Percentiles rank a stretch among this genome's conserved stretches.
These are phyloP conservation scores for Penicillium riverlandense DNA, from an alignment of 495 filamentous ascomycete genomes.

Conservation along the genomic window DNA sequence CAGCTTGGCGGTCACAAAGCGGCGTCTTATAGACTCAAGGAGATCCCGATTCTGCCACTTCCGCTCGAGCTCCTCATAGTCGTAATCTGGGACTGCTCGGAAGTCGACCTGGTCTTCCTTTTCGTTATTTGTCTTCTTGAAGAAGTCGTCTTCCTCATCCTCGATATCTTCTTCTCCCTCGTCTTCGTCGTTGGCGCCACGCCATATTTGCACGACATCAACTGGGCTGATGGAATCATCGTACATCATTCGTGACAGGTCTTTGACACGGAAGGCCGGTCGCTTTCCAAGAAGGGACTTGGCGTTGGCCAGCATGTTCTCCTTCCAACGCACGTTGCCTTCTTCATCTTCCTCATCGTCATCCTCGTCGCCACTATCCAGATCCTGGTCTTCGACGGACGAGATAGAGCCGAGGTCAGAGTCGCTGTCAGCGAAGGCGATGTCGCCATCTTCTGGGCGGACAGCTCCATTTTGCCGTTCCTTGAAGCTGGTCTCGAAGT, in stretches of 20 bases:
- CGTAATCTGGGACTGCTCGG: constrained; percentile 66
- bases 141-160: constrained; percentile 75
- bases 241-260: constrained; percentile 83
- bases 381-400: constrained; percentile 52
- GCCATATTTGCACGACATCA: constrained; percentile 73
- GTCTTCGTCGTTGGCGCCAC: constrained; percentile 47
- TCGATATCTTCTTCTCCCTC: constrained; percentile 45
- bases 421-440: constrained; percentile 93
- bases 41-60: constrained; percentile 81
- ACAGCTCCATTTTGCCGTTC: constrained; percentile 34
- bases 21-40: constrained; percentile 61
- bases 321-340: constrained; percentile 71
- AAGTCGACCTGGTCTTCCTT: constrained; percentile 64
- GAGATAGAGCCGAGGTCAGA: constrained; percentile 90
- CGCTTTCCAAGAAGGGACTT: constrained; percentile 60
- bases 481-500: constrained; percentile 34
- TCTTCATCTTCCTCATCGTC: constrained; percentile 57
- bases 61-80: constrained; percentile 71
- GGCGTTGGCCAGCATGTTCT: constrained; percentile 73
- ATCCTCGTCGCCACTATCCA: constrained; percentile 53
- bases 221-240: constrained; percentile 67
- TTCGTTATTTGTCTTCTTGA: constrained; percentile 62
- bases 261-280: constrained; percentile 62
- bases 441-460: constrained; percentile 48
- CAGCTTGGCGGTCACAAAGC: constrained; percentile 67